Evolutionary conservation across 306 rosid species (phyloP).

Genomic region (Cucumis melo): DNA sequence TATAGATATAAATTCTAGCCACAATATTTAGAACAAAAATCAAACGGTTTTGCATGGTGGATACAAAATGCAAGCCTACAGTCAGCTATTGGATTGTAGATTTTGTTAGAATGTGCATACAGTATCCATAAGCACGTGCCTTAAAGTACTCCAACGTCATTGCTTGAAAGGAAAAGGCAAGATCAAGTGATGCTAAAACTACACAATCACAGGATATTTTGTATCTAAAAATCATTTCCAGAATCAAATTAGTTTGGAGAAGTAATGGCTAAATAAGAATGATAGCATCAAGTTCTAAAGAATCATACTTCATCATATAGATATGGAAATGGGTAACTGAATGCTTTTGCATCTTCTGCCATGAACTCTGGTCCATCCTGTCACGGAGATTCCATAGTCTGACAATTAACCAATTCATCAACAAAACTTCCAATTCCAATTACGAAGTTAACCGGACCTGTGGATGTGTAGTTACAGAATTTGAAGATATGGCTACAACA

Average conservation of each 20-base stretch:
- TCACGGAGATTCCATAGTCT: slow-evolving; percentile 29
- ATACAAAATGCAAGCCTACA: background rate
- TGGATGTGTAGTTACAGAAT: slow-evolving; percentile 70
- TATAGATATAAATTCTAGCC: background rate
- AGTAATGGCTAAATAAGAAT: background rate
- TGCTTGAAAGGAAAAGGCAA: background rate
- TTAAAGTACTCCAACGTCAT: background rate
- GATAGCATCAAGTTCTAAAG: background rate
- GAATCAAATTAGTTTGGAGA: background rate
- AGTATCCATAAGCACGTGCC: background rate
- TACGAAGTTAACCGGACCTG: slow-evolving; percentile 48
- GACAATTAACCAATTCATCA: slow-evolving; percentile 25
- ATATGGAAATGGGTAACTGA: slow-evolving; percentile 81
- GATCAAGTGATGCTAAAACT: background rate
- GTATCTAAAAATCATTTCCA: background rate
- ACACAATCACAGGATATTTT: no score
- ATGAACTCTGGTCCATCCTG: slow-evolving; percentile 92
- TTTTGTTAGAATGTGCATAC: background rate
- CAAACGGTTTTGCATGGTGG: background rate
- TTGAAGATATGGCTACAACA: slow-evolving; percentile 75
- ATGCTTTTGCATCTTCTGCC: slow-evolving; percentile 76
- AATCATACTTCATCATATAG: slow-evolving; percentile 63
- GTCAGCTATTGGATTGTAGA: background rate
- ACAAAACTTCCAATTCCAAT: slow-evolving; percentile 18
- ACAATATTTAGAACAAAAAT: background rate